A percentile compares a stretch with the other conserved stretches of the same genome.
These are phyloP conservation scores for Vigna unguiculata DNA, from an alignment of 306 rosid genomes.

Conservation along the genomic window DNA sequence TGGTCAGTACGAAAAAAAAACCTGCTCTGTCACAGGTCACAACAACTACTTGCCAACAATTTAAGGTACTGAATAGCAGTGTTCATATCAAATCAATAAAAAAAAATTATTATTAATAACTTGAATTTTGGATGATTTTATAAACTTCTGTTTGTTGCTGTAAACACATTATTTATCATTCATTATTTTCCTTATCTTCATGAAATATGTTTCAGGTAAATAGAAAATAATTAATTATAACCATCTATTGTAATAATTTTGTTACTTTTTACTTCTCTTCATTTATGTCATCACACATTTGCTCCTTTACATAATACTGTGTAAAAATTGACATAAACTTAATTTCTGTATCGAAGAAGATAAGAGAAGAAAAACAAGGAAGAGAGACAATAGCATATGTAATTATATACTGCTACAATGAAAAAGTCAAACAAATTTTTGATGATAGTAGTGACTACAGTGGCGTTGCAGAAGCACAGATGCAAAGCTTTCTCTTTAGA, in stretches of 20 bases:
- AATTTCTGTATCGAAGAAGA: background rate
- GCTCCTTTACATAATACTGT: background rate
- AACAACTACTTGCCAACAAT: background rate
- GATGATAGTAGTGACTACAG: constrained; percentile 6
- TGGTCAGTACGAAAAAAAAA: background rate
- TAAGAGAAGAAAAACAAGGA: constrained; percentile 2
- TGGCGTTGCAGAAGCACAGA: background rate
- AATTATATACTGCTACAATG: background rate
- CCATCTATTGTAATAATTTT: no score
- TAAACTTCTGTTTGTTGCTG: background rate
- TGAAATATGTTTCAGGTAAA: no score
- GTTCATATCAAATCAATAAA: no score
- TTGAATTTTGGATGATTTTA: background rate
- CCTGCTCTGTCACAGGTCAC: background rate
- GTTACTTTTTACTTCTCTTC: background rate
- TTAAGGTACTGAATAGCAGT: background rate
- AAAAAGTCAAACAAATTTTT: background rate
- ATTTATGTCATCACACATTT: background rate
- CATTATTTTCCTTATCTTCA: no score
- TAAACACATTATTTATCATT: no score
- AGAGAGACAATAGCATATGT: background rate
- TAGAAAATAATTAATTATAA: no score
- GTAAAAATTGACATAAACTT: background rate
- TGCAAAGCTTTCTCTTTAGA: background rate
- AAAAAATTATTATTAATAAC: background rate